phyloP scores from a whole-genome alignment of 2,329 filamentous ascomycete genomes.

The Didymella lethalis region DNA sequence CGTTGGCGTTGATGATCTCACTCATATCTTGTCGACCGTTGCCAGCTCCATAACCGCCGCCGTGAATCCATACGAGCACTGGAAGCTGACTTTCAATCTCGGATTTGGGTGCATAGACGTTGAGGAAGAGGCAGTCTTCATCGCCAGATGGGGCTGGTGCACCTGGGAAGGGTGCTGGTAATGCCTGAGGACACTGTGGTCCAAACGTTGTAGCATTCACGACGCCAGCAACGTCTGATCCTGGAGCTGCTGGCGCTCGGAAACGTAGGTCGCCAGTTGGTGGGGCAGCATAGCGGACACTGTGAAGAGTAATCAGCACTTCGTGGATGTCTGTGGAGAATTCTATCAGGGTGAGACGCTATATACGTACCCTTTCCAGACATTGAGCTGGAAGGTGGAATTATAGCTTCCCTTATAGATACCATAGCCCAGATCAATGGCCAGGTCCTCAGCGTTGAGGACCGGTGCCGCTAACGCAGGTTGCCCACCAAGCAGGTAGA shows the following conservation, averaged over 20 bases:
- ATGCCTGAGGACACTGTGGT: slow-evolving; percentile 28
- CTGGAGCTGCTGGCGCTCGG: slow-evolving; percentile 30
- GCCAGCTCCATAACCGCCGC: slow-evolving; percentile 50
- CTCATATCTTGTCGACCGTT: slow-evolving; percentile 51
- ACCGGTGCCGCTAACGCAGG: slow-evolving; percentile 4
- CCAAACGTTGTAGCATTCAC: slow-evolving; percentile 23
- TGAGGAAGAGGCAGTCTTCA: slow-evolving; percentile 52
- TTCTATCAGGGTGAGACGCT: not conserved
- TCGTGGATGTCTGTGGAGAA: not conserved
- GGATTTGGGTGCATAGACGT: slow-evolving; percentile 44
- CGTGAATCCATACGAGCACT: slow-evolving; percentile 45
- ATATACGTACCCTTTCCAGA: slow-evolving; percentile 35
- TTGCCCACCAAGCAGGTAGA: slow-evolving; percentile 6
- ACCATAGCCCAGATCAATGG: slow-evolving; percentile 33
- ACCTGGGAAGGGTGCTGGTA: slow-evolving; percentile 10
- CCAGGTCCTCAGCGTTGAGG: not conserved
- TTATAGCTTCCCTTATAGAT: slow-evolving; percentile 32
- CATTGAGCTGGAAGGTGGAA: slow-evolving; percentile 28
- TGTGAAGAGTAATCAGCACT: slow-evolving; percentile 6
- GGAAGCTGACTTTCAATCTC: slow-evolving; percentile 36
- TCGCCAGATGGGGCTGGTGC: slow-evolving; percentile 12
- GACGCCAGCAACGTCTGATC: slow-evolving; percentile 7
- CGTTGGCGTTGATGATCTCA: slow-evolving; percentile 57
- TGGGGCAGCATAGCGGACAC: slow-evolving; percentile 35
- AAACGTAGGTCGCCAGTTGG: slow-evolving; percentile 28